These are phyloP conservation scores for Neckera pumila DNA, from an alignment of 225 moss, liverwort and hornwort genomes.

Conservation along the genomic window DNA sequence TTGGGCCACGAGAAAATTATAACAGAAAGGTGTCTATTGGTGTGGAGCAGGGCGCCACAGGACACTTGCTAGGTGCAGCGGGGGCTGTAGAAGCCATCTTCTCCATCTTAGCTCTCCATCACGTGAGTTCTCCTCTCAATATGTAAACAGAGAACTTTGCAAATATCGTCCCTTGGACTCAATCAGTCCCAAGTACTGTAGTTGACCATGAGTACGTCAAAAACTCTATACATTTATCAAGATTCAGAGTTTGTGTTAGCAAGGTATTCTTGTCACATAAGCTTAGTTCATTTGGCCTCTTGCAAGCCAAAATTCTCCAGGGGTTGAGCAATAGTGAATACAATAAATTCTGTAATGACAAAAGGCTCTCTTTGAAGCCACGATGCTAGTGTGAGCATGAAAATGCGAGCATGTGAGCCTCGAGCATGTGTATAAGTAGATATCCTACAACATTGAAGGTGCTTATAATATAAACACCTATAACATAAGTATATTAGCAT, in stretches of 20 bases:
- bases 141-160: not conserved
- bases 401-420: too few species aligned
- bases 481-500: too few species aligned
- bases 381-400: too few species aligned
- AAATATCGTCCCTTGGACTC: not conserved
- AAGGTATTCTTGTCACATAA: not conserved
- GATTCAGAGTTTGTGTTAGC: not conserved
- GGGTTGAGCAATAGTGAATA: too few species aligned
- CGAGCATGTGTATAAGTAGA: too few species aligned
- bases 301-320: not conserved
- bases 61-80: slow-evolving; percentile 92
- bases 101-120: slow-evolving; percentile 74
- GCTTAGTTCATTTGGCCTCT: not conserved
- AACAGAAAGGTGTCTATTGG: not conserved
- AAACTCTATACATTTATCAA: not conserved
- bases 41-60: slow-evolving; percentile 68
- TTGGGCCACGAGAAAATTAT: not conserved
- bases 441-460: too few species aligned
- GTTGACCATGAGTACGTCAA: not conserved
- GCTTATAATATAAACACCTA: too few species aligned
- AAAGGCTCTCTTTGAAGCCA: not conserved
- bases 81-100: slow-evolving; percentile 97
- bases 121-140: slow-evolving; percentile 21
- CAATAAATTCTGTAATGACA: not conserved
- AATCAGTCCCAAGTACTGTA: not conserved